Evolutionary conservation across 495 filamentous ascomycete genomes (phyloP).

Genomic region (Hyaloscypha hepaticicola): DNA sequence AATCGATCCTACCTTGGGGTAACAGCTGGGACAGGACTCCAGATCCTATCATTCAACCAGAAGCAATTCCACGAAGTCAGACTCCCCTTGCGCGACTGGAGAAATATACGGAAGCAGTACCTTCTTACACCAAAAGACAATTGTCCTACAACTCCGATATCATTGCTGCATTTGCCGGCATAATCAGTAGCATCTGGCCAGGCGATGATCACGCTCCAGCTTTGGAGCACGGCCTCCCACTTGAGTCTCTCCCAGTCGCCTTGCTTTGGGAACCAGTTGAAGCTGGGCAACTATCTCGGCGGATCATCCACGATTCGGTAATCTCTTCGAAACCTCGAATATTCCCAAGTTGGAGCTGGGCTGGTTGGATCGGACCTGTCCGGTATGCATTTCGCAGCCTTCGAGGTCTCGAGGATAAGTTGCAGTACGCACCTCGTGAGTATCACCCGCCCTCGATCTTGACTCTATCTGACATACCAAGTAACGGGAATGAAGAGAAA

Average conservation of each 20-base stretch:
- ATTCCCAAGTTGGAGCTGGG: slow-evolving; percentile 2
- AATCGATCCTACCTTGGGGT: neutral
- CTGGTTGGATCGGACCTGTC: neutral
- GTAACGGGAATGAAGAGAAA: no score
- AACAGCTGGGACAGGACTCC: neutral
- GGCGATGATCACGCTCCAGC: neutral
- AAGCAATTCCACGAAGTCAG: neutral
- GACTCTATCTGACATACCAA: no score
- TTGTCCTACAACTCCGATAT: neutral
- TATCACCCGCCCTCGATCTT: no score
- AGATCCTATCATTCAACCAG: neutral
- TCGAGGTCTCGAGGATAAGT: no score
- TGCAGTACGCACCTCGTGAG: no score
- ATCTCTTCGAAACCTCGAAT: no score
- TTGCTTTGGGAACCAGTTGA: neutral
- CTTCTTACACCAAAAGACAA: neutral
- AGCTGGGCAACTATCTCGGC: neutral
- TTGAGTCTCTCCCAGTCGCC: neutral
- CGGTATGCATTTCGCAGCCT: neutral
- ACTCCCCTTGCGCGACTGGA: neutral
- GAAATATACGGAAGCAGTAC: neutral
- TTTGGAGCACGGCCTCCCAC: neutral
- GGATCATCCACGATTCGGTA: neutral
- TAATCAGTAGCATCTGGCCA: neutral
- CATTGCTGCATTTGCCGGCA: neutral